Evolutionary conservation across 2,329 filamentous ascomycete species (phyloP).

Genomic region (Geoglossum cookeanum): DNA sequence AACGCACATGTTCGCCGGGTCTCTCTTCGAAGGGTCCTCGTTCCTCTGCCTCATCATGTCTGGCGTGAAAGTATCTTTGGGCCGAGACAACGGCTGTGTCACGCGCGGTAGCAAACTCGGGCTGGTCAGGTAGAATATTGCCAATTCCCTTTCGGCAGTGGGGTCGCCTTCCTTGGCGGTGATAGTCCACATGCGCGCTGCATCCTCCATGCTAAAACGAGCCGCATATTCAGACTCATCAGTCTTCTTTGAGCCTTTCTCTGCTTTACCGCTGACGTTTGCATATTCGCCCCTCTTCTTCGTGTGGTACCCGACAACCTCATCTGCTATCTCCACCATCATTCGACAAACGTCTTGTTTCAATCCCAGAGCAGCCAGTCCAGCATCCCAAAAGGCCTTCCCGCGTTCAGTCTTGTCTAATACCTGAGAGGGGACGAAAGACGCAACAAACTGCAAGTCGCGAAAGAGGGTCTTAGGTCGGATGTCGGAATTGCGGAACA

Average conservation of each 20-base stretch:
- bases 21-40: conserved; percentile 44
- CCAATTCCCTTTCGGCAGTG: conserved; percentile 79
- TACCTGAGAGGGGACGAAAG: conserved; percentile 40
- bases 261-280: neutral
- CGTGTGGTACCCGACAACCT: conserved; percentile 49
- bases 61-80: conserved; percentile 77
- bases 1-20: conserved; percentile 79
- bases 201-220: conserved; percentile 57
- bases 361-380: conserved; percentile 67
- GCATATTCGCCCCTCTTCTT: conserved; percentile 17
- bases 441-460: conserved; percentile 56
- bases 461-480: conserved; percentile 68
- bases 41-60: conserved; percentile 53
- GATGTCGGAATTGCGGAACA: conserved; percentile 48
- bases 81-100: conserved; percentile 65
- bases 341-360: conserved; percentile 76
- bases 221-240: conserved; percentile 28
- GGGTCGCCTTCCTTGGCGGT: conserved; percentile 83
- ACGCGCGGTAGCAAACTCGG: conserved; percentile 67
- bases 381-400: conserved; percentile 81
- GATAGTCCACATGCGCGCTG: conserved; percentile 77
- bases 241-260: neutral
- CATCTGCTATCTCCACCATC: conserved; percentile 58
- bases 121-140: conserved; percentile 80
- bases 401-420: conserved; percentile 40